A percentile compares a stretch with the other conserved stretches of the same genome.
Conservation (phyloP, 164 flowering plant genomes). For the Macadamia tetraphylla region DNA sequence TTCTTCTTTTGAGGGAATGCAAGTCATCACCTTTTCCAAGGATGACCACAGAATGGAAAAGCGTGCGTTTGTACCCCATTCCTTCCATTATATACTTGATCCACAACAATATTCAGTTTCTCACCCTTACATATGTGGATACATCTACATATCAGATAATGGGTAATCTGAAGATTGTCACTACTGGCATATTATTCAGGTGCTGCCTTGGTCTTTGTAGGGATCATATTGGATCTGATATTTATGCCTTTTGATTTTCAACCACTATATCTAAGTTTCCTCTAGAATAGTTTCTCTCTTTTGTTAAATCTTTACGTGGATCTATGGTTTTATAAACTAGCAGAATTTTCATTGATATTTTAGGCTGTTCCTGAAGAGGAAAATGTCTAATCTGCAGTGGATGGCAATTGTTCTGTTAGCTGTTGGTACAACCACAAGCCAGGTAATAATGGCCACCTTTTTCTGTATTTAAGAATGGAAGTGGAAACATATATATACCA, state of each 20-base stretch:
- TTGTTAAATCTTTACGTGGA: not conserved
- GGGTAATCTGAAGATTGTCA: constrained; percentile 94
- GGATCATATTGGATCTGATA: not conserved
- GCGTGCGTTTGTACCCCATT: constrained; percentile 67
- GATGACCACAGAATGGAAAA: constrained; percentile 94
- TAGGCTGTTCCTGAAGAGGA: constrained; percentile 80
- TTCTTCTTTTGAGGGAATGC: constrained; percentile 78
- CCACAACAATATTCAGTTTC: constrained; percentile 96
- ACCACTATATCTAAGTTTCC: not conserved
- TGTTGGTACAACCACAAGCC: constrained; percentile 97
- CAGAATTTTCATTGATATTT: constrained; percentile 10
- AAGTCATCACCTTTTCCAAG: constrained; percentile 44
- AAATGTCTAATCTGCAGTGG: constrained; percentile 88
- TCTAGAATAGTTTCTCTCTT: not conserved
- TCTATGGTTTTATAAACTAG: not conserved
- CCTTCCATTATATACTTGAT: constrained; percentile 87
- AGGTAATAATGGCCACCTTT: constrained; percentile 39
- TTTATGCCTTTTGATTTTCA: not conserved
- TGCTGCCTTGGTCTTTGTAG: constrained; percentile 18
- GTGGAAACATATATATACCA: not conserved
- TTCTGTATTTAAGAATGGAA: not conserved
- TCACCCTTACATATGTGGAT: constrained; percentile 87
- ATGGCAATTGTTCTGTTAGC: constrained; percentile 89
- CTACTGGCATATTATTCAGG: constrained; percentile 95
- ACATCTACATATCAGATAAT: constrained; percentile 96